phyloP scores from a whole-genome alignment of 768 basidiomycete species.

The Sistotremastrum suecicum region DNA sequence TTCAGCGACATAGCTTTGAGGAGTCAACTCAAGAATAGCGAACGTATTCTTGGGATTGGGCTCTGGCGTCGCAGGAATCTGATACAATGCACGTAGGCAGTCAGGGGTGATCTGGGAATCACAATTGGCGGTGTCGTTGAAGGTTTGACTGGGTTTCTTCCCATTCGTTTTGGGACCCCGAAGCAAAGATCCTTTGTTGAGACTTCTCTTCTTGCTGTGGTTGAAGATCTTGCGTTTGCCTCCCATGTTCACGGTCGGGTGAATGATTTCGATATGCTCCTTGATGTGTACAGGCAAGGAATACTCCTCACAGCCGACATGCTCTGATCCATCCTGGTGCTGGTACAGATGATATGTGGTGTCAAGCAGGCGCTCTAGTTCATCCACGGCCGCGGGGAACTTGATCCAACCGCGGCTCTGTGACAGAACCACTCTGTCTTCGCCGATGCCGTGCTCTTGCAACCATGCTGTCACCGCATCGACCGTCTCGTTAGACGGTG shows the following conservation, averaged over 20 bases:
- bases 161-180: no score
- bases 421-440: conserved; percentile 11
- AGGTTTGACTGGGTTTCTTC: no score
- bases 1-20: conserved; percentile 28
- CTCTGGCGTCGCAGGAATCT: conserved; percentile 18
- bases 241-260: conserved; percentile 2
- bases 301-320: conserved; percentile 3
- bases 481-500: conserved; percentile 15
- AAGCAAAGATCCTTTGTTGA: no score
- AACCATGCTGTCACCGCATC: conserved; percentile 20
- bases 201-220: no score
- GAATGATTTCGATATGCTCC: conserved; percentile 3
- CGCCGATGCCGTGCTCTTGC: conserved; percentile 12
- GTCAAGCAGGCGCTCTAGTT: conserved; percentile 22
- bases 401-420: conserved; percentile 20
- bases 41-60: conserved; percentile 32
- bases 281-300: conserved; percentile 3
- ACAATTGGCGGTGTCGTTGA: conserved; percentile 6
- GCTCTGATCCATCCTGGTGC: conserved; percentile 3
- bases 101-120: conserved; percentile 20
- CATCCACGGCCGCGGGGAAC: conserved; percentile 23
- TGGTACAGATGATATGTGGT: conserved; percentile 7
- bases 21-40: conserved; percentile 31
- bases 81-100: conserved; percentile 27
- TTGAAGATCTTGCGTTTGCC: no score